A percentile compares a stretch with the other conserved stretches of the same genome.
Conservation (phyloP, 768 basidiomycete genomes). For the Piloderma croceum region DNA sequence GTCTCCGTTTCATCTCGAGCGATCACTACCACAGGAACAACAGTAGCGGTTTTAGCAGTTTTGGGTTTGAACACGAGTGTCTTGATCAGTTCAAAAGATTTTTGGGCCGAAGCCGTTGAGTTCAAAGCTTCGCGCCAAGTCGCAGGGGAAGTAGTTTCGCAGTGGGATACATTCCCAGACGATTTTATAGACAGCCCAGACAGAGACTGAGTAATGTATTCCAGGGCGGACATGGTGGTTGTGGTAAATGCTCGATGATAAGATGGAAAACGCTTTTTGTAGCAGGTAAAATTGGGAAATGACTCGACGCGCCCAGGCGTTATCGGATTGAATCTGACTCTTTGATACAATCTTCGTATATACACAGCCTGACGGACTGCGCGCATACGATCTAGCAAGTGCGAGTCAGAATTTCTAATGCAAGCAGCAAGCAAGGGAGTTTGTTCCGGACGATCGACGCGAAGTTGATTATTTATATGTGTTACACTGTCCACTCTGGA, state of each 20-base stretch:
- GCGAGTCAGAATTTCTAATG: too few relatives aligned
- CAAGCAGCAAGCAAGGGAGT: too few relatives aligned
- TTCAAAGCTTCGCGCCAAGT: constrained; percentile 74
- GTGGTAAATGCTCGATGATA: constrained; percentile 6
- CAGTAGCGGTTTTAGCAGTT: constrained; percentile 82
- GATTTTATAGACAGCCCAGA: constrained; percentile 52
- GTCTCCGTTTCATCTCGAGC: constrained; percentile 83
- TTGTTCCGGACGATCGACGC: too few relatives aligned
- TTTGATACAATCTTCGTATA: too few relatives aligned
- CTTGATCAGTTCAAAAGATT: constrained; percentile 70
- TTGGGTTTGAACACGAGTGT: constrained; percentile 95
- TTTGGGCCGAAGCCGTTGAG: constrained; percentile 44
- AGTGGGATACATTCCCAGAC: constrained; percentile 48
- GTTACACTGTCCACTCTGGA: too few relatives aligned
- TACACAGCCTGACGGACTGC: too few relatives aligned
- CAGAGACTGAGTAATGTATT: constrained; percentile 36
- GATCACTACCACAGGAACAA: constrained; percentile 83
- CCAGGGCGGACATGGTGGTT: constrained; percentile 31
- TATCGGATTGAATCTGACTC: constrained; percentile 20
- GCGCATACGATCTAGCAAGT: too few relatives aligned
- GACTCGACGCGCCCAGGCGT: constrained; percentile 20
- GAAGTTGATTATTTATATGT: too few relatives aligned
- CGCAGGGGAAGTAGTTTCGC: constrained; percentile 59
- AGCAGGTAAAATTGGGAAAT: constrained; percentile 13
- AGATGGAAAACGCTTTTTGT: background rate